Base-by-base conservation (phyloP, 768 basidiomycete species). In the Boletus vermiculosoides region DNA sequence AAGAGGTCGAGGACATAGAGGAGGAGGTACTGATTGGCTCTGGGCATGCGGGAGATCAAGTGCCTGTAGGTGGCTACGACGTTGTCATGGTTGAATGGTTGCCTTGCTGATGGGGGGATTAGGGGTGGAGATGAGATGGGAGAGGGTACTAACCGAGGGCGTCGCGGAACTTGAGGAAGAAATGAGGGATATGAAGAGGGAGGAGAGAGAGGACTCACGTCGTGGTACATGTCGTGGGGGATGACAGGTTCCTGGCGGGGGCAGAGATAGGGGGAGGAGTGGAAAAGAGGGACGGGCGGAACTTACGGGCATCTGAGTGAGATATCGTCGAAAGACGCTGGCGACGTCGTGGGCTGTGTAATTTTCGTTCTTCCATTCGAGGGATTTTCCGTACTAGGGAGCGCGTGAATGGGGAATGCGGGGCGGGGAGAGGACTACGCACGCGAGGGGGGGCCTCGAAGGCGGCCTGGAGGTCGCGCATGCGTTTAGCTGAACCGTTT, bases 281-380 rank as follows among this genome's bases (percentile, higher is more conserved):
- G 20, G n/a, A 22, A 40, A 33, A 54, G 30, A 22, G 23, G 23
- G 36, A 34, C 52, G 57, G 44, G 23, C 52, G 56, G 57, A 20
- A 84, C 91, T 71, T 66, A 95, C 95, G 33, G 97, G 94, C 90
- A 98, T 93, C 69, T 91, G 90, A 0, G 95, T 98, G 49, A 99
- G 84, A 73, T 93, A 99, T 76, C 96, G 78, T 57, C 96, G 83
- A 68, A 98, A 94, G 53, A 99, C 94, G 64, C 92, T 97, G 20
- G 96, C 96, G 50, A 97, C 94, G 70, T 99, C 96, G 70, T 99
- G 96, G 15, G 93, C 83, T n/a, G 89, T 96, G 71, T 88, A 98
- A 20, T 81, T 78, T 65, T 90, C 87, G 57, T 83, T 77, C 66
- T 86, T 87, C 94, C 96, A 98, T 63, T 97, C 90, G 41, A 99